Base-by-base conservation (phyloP, 2,329 filamentous ascomycete species). In the Ascocoryne sarcoides region DNA sequence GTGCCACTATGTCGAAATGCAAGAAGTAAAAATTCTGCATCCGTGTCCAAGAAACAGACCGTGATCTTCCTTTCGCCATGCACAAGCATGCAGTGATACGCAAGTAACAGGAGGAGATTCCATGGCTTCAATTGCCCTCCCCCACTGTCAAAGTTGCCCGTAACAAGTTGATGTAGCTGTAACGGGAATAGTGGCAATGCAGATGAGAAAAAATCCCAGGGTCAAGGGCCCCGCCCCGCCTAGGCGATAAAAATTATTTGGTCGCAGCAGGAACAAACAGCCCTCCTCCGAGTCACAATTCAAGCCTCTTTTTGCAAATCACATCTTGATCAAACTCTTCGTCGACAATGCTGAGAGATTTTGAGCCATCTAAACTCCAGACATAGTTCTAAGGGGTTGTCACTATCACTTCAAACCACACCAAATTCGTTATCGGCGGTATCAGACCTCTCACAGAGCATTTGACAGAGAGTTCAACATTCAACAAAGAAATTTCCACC, bases 301-400 rank as follows among this genome's bases (percentile, higher is more conserved):
- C 23, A 26, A 26, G 12, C 23, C 7, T 12, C 12, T 7, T 12
- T 26, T 7, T 12, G 23, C 23, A 7, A 7, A 19, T 28, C 32
- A 28, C 18, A 31, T 41, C 35, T 39, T 36, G 34, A 21, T 33
- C 39, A 28, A 16, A 18, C 28, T 41, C 41, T 31, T 42, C 47
- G 34, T 47, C 38, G 45, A 55, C 49, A 36, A 55, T 55, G 52
- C 48, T 55, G 37, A 48, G 52, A 47, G 52, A 51, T 35, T 55
- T 55, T 38, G 52, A 55, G 46, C 52, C 52, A 26, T 49, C 45
- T 14, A 55, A 55, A 40, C 42, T 54, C 10, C 52, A 55, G 42
- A 45, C 43, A 19, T 55, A n/a, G n/a, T n/a, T n/a, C n/a, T n/a
- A 52, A 52, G 29, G 37, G 36, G 32, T 33, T 37, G 31, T 39